Evolutionary conservation across 345 rosid genomes (phyloP).

Genomic region (Hibiscus mutabilis): DNA sequence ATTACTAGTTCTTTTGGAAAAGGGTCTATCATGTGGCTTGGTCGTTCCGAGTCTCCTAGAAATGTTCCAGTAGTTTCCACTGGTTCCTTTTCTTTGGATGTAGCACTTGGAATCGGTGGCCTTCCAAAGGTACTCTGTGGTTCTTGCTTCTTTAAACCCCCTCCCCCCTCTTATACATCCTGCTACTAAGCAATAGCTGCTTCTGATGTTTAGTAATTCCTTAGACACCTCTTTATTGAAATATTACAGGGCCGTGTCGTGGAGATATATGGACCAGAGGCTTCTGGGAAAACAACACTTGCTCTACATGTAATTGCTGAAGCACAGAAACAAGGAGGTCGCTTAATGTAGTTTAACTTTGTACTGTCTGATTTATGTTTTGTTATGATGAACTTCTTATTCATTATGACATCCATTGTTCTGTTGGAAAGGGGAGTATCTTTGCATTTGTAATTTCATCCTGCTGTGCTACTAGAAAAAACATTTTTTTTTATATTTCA

Average conservation of each 20-base stretch:
- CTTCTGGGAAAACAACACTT: conserved; percentile 98
- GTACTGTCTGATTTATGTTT: not conserved
- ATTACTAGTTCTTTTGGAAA: conserved; percentile 76
- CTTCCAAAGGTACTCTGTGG: conserved; percentile 68
- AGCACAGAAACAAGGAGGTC: conserved; percentile 98
- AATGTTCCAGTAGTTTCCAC: conserved; percentile 82
- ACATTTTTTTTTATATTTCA: not conserved
- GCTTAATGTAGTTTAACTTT: not conserved
- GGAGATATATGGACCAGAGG: conserved; percentile 98
- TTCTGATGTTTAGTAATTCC: conserved; percentile 15
- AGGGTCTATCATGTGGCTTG: conserved; percentile 68
- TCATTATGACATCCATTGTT: not conserved
- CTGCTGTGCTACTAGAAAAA: not conserved
- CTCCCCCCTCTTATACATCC: too few relatives aligned
- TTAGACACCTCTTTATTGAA: conserved; percentile 13
- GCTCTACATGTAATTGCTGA: conserved; percentile 96
- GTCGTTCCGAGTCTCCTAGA: conserved; percentile 40
- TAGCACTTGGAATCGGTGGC: conserved; percentile 89
- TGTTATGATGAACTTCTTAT: not conserved
- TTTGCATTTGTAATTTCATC: not conserved
- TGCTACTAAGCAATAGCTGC: not conserved
- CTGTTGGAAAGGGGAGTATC: not conserved
- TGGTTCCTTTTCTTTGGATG: conserved; percentile 78
- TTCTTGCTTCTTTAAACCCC: too few relatives aligned
- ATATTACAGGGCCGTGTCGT: conserved; percentile 80